phyloP scores from a whole-genome alignment of 345 rosid genomes.

The Populus deltoides region DNA sequence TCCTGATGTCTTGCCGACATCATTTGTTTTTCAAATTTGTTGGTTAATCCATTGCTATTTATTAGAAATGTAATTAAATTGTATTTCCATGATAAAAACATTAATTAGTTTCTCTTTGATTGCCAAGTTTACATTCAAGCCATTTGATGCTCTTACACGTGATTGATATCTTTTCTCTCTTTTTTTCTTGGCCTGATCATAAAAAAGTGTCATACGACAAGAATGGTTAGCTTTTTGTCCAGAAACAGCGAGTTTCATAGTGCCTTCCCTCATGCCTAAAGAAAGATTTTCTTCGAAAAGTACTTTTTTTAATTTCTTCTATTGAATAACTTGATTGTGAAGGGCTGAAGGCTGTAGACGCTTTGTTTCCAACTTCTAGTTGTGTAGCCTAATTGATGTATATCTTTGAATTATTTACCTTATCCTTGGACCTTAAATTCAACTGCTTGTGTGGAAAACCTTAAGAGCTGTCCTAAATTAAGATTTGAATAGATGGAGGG shows the following conservation, averaged over 20 bases:
- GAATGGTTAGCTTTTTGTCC: slow-evolving; percentile 17
- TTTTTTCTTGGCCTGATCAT: slow-evolving; percentile 3
- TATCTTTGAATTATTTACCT: slow-evolving; percentile 12
- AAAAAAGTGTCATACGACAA: slow-evolving; percentile 13
- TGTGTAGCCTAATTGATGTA: slow-evolving; percentile 2
- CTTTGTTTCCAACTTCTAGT: slow-evolving; percentile 1
- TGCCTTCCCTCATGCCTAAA: slow-evolving; percentile 15
- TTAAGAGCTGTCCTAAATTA: background rate
- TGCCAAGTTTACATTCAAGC: background rate
- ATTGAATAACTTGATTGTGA: slow-evolving; percentile 2
- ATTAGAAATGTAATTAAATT: background rate
- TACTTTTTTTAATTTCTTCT: background rate
- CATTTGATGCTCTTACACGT: background rate
- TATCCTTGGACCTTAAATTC: slow-evolving; percentile 21
- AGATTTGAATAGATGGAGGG: background rate
- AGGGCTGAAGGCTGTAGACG: background rate
- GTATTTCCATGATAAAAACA: background rate
- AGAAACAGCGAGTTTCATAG: slow-evolving; percentile 15
- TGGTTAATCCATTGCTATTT: background rate
- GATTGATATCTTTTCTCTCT: slow-evolving; percentile 8
- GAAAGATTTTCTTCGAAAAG: slow-evolving; percentile 20
- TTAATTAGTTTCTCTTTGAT: background rate
- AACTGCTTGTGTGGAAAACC: background rate
- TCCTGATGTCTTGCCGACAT: background rate
- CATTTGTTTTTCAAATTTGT: background rate